Conservation (phyloP, 768 basidiomycete genomes). For the Termitomyces sp. region DNA sequence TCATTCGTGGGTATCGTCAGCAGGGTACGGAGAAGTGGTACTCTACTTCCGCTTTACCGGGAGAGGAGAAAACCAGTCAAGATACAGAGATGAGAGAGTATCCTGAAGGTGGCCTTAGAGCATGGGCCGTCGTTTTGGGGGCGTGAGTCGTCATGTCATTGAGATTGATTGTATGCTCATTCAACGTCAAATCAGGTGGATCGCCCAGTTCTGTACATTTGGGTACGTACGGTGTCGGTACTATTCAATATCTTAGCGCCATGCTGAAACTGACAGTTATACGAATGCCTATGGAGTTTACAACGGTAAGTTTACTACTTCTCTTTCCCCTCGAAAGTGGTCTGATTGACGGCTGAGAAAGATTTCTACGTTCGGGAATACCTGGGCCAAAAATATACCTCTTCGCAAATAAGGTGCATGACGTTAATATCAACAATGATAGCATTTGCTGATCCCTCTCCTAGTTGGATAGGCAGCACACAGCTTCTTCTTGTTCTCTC, state of each 20-base stretch:
- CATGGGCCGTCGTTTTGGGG: slow-evolving; percentile 22
- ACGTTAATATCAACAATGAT: not conserved
- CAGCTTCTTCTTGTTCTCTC: slow-evolving; percentile 22
- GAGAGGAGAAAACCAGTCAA: not conserved
- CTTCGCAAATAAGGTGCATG: slow-evolving; percentile 22
- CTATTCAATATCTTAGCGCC: no score
- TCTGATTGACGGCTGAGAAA: not conserved
- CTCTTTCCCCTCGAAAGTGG: not conserved
- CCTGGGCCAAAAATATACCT: slow-evolving; percentile 16
- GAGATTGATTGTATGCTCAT: not conserved
- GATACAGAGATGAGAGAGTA: slow-evolving; percentile 2
- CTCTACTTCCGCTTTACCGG: not conserved
- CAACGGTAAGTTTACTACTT: slow-evolving; percentile 12
- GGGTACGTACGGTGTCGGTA: slow-evolving; percentile 11
- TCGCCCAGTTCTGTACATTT: slow-evolving; percentile 23
- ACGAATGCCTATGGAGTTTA: slow-evolving; percentile 22
- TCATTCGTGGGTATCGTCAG: not conserved
- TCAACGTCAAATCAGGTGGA: slow-evolving; percentile 9
- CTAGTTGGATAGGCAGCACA: slow-evolving; percentile 27
- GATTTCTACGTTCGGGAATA: slow-evolving; percentile 25
- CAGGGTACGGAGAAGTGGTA: not conserved
- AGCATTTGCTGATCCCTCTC: not conserved
- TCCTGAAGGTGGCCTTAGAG: slow-evolving; percentile 21
- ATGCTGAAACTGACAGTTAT: slow-evolving; percentile 11
- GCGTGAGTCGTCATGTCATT: slow-evolving; percentile 15